A percentile compares a stretch with the other conserved stretches of the same genome.
Evolutionary conservation across 2,329 filamentous ascomycete genomes (phyloP).

Genomic region (Trichoderma harzianum): DNA sequence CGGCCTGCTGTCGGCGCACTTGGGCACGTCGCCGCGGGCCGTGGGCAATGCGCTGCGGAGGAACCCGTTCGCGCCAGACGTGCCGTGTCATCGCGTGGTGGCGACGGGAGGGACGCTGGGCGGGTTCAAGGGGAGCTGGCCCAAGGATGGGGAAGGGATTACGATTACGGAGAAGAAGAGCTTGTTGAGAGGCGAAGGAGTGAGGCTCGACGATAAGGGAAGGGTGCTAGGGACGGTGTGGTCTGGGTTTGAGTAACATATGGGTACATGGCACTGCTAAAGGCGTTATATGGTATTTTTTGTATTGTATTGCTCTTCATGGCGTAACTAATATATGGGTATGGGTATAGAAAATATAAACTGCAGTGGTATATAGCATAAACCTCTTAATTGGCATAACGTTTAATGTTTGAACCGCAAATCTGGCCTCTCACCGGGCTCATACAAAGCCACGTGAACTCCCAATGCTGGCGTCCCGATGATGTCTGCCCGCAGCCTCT

Average conservation of each 20-base stretch:
- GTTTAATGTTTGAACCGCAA: not conserved
- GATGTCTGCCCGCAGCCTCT: slow-evolving; percentile 40
- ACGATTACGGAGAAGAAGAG: slow-evolving; percentile 62
- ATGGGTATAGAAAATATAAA: not conserved
- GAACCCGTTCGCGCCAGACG: slow-evolving; percentile 79
- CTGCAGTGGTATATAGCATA: no score
- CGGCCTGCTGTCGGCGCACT: slow-evolving; percentile 63
- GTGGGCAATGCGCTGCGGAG: slow-evolving; percentile 72
- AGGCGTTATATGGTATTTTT: not conserved
- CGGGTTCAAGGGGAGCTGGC: slow-evolving; percentile 67
- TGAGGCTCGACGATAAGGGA: slow-evolving; percentile 58
- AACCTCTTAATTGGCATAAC: not conserved
- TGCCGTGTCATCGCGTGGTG: slow-evolving; percentile 79
- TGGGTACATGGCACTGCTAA: no score
- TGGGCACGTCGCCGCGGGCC: slow-evolving; percentile 69
- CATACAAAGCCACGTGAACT: slow-evolving; percentile 37
- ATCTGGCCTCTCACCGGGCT: slow-evolving; percentile 18
- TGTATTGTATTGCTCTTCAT: not conserved
- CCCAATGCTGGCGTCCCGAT: slow-evolving; percentile 41
- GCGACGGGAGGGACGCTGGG: slow-evolving; percentile 69
- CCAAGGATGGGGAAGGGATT: slow-evolving; percentile 57
- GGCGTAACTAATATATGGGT: not conserved
- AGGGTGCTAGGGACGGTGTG: slow-evolving; percentile 58
- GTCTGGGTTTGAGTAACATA: slow-evolving; percentile 29
- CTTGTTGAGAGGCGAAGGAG: slow-evolving; percentile 61